Evolutionary conservation across 768 basidiomycete genomes (phyloP).

Genomic region (Tulasnella sp.): DNA sequence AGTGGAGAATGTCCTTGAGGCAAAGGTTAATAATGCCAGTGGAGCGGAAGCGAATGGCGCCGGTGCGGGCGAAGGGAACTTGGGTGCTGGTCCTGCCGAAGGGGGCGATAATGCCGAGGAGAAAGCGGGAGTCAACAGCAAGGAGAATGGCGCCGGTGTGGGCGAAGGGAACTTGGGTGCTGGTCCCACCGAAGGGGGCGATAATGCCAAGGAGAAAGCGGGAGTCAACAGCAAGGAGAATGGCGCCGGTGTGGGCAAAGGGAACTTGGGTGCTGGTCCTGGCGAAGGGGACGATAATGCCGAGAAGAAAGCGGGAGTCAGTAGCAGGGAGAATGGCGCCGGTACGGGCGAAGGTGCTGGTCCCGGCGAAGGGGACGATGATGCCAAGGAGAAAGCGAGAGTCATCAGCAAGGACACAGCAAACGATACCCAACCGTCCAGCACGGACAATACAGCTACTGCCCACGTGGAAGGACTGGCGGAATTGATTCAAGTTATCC

Average conservation of each 20-base stretch:
- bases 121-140: too few relatives aligned
- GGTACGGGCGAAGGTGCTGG: neutral
- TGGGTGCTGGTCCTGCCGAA: too few relatives aligned
- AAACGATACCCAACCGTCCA: too few relatives aligned
- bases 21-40: neutral
- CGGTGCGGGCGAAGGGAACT: neutral
- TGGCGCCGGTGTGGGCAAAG: neutral
- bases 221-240: too few relatives aligned
- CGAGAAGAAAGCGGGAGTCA: neutral
- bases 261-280: too few relatives aligned
- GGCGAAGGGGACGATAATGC: too few relatives aligned
- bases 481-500: neutral
- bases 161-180: too few relatives aligned
- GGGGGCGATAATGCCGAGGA: too few relatives aligned
- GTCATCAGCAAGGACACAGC: neutral
- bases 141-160: neutral
- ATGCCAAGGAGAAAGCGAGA: neutral
- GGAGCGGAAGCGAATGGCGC: neutral
- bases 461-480: neutral
- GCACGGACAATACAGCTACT: too few relatives aligned
- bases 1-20: neutral
- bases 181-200: too few relatives aligned
- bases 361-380: too few relatives aligned
- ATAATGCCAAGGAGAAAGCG: too few relatives aligned
- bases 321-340: neutral